Base-by-base conservation (phyloP, 2,329 filamentous ascomycete genomes). In the Ophiosphaerella narmari region DNA sequence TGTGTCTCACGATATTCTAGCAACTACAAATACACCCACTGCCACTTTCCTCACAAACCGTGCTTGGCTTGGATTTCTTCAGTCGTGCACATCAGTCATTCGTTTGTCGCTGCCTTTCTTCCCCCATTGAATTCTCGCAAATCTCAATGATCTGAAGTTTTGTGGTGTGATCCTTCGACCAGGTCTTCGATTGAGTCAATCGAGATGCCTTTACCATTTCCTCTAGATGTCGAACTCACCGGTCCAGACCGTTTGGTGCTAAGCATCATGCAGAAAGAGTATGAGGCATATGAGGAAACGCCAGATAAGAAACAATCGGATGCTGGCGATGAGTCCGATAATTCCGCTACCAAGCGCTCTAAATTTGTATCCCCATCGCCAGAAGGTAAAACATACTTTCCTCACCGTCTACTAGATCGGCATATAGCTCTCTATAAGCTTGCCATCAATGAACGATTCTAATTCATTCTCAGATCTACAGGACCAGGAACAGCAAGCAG, bases 401-500 rank as follows among this genome's bases (percentile, higher is more conserved):
- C 4, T 16, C 23, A 8, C 13, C 18, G 11, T 7, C 5, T 6
- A 32, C 2, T 7, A 14, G 12, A 14, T 40, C 12, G 14, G 4
- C 18, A 12, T 23, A 5, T 13, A 36, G 7, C 4, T 6, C 23
- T 7, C 37, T 4, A 13, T 16, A 16, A 11, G 12, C 21, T 13
- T 16, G 21, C 23, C 21, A 18, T 21, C 4, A 23, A 40, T 12
- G 14, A 7, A 7, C 24, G 44, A 5, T 23, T 4, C 43, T 50
- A 13, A 54, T 44, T 39, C 5, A 7, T 11, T 16, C 13, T 11
- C 34, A 72, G 69, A 72, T 52, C 52, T 60, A 13, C 62, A 65
- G 45, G 65, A 71, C 29, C 58, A 59, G 21, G 59, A 66, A 39
- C 61, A 68, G 46, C 64, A 68, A 48, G 72, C 75, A 9, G 74